Evolutionary conservation across 176 grass and related monocot genomes (phyloP).

Genomic region (Carex kokanica): DNA sequence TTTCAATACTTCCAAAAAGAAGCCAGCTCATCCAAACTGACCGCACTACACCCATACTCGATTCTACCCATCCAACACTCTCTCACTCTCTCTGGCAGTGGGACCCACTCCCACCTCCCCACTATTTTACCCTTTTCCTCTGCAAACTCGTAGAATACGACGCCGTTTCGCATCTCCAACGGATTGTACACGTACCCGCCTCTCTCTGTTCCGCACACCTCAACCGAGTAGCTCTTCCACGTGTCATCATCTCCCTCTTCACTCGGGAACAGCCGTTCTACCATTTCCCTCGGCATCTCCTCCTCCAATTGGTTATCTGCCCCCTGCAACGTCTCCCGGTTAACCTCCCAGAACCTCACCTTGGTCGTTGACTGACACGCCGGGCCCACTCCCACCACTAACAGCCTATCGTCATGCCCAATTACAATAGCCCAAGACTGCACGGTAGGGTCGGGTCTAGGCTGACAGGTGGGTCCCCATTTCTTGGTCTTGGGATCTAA

Average conservation of each 20-base stretch:
- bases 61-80: slow-evolving; percentile 34
- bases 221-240: slow-evolving; percentile 33
- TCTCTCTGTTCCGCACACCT: slow-evolving; percentile 44
- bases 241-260: slow-evolving; percentile 28
- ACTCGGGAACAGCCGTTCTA: slow-evolving; percentile 38
- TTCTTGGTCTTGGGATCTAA: slow-evolving; percentile 57
- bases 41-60: slow-evolving; percentile 56
- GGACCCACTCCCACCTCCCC: slow-evolving; percentile 73
- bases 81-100: slow-evolving; percentile 36
- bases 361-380: slow-evolving; percentile 12
- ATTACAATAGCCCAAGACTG: slow-evolving; percentile 41
- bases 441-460: slow-evolving; percentile 27
- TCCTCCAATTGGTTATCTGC: not conserved
- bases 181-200: slow-evolving; percentile 92
- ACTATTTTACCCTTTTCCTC: not conserved
- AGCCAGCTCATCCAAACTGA: slow-evolving; percentile 42
- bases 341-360: slow-evolving; percentile 58
- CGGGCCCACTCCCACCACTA: slow-evolving; percentile 45
- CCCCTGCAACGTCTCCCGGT: slow-evolving; percentile 42
- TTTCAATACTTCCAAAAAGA: not conserved
- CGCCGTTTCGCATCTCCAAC: slow-evolving; percentile 47
- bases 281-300: slow-evolving; percentile 60
- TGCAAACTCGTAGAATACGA: slow-evolving; percentile 55
- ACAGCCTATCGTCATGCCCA: slow-evolving; percentile 32
- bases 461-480: slow-evolving; percentile 47